These are phyloP conservation scores for Cymbidium sinense DNA, from an alignment of 106 monocot species.

Conservation along the genomic window DNA sequence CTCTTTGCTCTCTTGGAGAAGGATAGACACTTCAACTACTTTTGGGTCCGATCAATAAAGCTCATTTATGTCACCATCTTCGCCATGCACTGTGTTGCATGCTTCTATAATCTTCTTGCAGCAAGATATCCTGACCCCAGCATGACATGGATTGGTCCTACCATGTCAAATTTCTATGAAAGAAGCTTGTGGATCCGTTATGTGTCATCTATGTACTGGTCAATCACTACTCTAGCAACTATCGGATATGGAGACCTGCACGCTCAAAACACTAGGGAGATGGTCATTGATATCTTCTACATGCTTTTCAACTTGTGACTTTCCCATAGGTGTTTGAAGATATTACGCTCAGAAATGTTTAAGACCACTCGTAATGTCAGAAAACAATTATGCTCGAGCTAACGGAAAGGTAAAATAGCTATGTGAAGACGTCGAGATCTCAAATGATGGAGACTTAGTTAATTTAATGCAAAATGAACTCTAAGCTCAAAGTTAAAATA, in stretches of 20 bases:
- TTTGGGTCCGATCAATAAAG: conserved; percentile 80
- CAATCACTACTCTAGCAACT: conserved; percentile 89
- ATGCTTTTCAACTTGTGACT: conserved; percentile 95
- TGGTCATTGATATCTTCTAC: conserved; percentile 70
- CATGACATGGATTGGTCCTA: conserved; percentile 73
- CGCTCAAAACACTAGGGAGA: conserved; percentile 73
- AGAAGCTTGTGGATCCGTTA: conserved; percentile 64
- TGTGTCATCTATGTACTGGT: conserved; percentile 90
- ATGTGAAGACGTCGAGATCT: too few relatives aligned
- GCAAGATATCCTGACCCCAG: conserved; percentile 62
- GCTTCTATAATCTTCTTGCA: conserved; percentile 89
- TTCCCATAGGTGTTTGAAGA: too few relatives aligned
- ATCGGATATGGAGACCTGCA: conserved; percentile 96
- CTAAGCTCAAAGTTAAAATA: too few relatives aligned
- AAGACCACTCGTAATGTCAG: too few relatives aligned
- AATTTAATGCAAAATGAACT: too few relatives aligned
- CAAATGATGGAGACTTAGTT: too few relatives aligned
- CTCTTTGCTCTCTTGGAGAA: conserved; percentile 88
- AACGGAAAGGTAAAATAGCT: too few relatives aligned
- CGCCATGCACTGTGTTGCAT: conserved; percentile 82
- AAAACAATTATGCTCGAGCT: too few relatives aligned
- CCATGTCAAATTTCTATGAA: conserved; percentile 48
- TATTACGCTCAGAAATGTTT: too few relatives aligned
- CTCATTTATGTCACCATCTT: conserved; percentile 89
- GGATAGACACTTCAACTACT: conserved; percentile 79